Percentiles rank a stretch among this genome's conserved stretches.
These are phyloP conservation scores for Schwanniomyces pseudopolymorphus DNA, from an alignment of 805 yeast genomes.

Conservation along the genomic window DNA sequence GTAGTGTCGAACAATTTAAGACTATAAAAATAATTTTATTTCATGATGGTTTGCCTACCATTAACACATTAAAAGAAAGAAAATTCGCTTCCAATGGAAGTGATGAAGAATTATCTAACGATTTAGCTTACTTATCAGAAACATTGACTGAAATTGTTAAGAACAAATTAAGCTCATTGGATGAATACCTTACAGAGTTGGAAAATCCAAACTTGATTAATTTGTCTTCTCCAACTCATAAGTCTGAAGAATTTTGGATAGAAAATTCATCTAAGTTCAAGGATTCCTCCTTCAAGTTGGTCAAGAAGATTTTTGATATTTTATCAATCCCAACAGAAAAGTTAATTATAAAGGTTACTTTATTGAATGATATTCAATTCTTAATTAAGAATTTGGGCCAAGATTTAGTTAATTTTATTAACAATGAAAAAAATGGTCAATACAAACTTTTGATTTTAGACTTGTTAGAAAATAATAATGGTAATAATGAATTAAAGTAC, in stretches of 20 bases:
- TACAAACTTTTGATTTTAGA: slow-evolving; percentile 80
- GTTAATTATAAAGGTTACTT: slow-evolving; percentile 28
- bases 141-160: slow-evolving; percentile 71
- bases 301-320: slow-evolving; percentile 58
- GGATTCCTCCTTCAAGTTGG: slow-evolving; percentile 70
- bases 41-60: slow-evolving; percentile 69
- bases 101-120: slow-evolving; percentile 84
- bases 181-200: slow-evolving; percentile 85
- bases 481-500: slow-evolving; percentile 84
- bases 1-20: slow-evolving; percentile 36
- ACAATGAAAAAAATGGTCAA: slow-evolving; percentile 48
- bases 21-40: slow-evolving; percentile 68
- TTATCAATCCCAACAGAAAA: slow-evolving; percentile 34
- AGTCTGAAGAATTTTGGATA: slow-evolving; percentile 84
- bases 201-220: slow-evolving; percentile 75
- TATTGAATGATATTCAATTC: slow-evolving; percentile 43
- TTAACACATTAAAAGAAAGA: slow-evolving; percentile 72
- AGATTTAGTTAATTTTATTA: slow-evolving; percentile 36
- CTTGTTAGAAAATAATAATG: slow-evolving; percentile 62
- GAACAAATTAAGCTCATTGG: slow-evolving; percentile 78
- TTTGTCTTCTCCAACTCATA: slow-evolving; percentile 84
- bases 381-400: slow-evolving; percentile 41
- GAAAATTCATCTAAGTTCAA: slow-evolving; percentile 77
- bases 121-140: slow-evolving; percentile 57
- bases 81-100: slow-evolving; percentile 70